Percentiles rank a stretch among this genome's conserved stretches.
phyloP scores from a whole-genome alignment of 805 yeast genomes.

The Candida argentea region DNA sequence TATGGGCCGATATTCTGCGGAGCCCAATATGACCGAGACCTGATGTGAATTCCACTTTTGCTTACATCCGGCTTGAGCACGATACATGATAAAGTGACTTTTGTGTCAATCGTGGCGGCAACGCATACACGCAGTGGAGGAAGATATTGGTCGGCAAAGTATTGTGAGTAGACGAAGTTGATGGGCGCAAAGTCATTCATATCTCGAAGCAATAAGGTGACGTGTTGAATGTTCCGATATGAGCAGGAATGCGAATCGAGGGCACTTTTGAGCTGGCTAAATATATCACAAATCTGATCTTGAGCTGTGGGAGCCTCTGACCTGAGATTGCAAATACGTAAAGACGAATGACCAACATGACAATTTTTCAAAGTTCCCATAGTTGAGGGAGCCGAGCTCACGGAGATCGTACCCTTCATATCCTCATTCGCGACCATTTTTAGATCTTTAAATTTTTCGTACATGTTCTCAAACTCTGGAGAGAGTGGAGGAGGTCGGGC shows the following conservation, averaged over 20 bases:
- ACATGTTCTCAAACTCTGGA: conserved; percentile 21
- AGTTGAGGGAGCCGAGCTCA: conserved; percentile 8
- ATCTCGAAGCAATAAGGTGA: conserved; percentile 49
- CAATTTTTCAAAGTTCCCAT: too few species aligned
- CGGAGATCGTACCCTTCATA: background rate
- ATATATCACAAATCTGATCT: conserved; percentile 40
- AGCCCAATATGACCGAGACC: conserved; percentile 95
- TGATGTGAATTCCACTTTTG: conserved; percentile 76
- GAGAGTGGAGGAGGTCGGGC: conserved; percentile 33
- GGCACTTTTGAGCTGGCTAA: conserved; percentile 28
- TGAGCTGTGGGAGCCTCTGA: conserved; percentile 6
- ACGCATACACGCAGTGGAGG: conserved; percentile 92
- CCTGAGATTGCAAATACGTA: conserved; percentile 12
- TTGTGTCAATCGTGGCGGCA: conserved; percentile 40
- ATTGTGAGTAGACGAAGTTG: conserved; percentile 48
- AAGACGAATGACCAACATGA: conserved; percentile 23
- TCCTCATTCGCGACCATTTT: background rate
- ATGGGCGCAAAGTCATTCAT: conserved; percentile 57
- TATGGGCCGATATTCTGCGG: conserved; percentile 98
- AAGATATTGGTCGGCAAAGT: conserved; percentile 43
- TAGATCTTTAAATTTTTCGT: background rate
- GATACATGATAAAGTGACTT: conserved; percentile 53
- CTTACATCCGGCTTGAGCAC: conserved; percentile 21
- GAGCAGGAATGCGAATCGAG: conserved; percentile 20
- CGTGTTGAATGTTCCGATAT: conserved; percentile 43